These are phyloP conservation scores for Pseudozyma tsukubaensis DNA, from an alignment of 1,284 basidiomycete genomes.

Conservation along the genomic window DNA sequence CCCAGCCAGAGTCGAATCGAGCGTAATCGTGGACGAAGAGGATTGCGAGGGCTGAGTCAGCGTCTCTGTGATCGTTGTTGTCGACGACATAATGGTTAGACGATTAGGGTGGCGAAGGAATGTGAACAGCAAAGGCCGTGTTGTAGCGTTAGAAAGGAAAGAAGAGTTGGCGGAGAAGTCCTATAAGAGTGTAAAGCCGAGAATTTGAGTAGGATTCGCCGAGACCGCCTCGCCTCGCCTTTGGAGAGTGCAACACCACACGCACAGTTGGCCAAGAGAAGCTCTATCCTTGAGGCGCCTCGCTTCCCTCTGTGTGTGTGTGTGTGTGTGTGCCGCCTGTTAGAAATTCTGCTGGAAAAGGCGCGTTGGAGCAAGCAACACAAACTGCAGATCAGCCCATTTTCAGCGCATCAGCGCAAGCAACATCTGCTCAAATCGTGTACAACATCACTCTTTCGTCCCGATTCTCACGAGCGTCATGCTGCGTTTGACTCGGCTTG, in stretches of 20 bases:
- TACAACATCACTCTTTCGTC: too few relatives aligned
- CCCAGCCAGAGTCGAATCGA: slow-evolving; percentile 56
- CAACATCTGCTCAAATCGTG: too few relatives aligned
- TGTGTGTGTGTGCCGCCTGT: too few relatives aligned
- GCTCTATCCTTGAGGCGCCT: neutral
- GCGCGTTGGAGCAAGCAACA: neutral
- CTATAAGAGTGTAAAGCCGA: neutral
- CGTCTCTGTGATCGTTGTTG: slow-evolving; percentile 31
- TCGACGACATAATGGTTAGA: slow-evolving; percentile 23
- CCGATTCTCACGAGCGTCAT: too few relatives aligned
- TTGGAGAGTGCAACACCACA: neutral
- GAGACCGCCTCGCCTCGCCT: neutral
- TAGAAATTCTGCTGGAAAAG: neutral
- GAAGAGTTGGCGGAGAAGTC: neutral
- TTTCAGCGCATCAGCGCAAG: neutral
- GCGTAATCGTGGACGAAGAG: slow-evolving; percentile 23
- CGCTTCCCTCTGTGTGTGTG: neutral
- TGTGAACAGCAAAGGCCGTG: neutral
- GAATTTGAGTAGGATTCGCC: slow-evolving; percentile 6
- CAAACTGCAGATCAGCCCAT: neutral
- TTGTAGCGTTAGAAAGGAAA: neutral
- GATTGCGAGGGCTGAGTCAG: slow-evolving; percentile 15
- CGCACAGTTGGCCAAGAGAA: neutral
- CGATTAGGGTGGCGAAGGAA: neutral
- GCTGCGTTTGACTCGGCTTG: too few relatives aligned